phyloP scores from a whole-genome alignment of 2,329 filamentous ascomycete genomes.

The Didymella sp. region DNA sequence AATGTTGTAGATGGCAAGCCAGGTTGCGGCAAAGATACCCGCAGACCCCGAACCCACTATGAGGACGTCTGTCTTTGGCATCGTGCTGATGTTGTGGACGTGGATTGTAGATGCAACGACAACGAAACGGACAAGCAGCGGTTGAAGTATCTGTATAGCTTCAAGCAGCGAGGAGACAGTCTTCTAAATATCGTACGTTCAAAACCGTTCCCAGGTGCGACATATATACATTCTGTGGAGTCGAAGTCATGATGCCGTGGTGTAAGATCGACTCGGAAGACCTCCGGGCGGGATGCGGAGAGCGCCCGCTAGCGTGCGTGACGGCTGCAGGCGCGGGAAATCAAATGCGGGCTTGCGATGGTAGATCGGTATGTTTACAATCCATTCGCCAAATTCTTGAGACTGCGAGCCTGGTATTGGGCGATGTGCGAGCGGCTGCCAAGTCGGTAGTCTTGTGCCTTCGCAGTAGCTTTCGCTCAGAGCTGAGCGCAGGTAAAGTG shows the following conservation, averaged over 20 bases:
- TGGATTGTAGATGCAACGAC: neutral
- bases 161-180: no score
- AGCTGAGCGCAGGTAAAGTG: neutral
- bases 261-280: neutral
- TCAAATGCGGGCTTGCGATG: neutral
- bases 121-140: neutral
- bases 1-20: slow-evolving; percentile 66
- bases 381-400: neutral
- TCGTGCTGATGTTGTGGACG: neutral
- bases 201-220: neutral
- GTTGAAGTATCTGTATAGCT: no score
- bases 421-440: neutral
- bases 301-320: slow-evolving; percentile 10
- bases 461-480: neutral
- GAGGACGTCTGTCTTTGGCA: slow-evolving; percentile 59
- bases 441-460: neutral
- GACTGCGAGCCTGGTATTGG: neutral
- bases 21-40: slow-evolving; percentile 66
- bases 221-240: slow-evolving; percentile 2
- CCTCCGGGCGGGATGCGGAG: slow-evolving; percentile 11
- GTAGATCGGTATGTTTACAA: neutral
- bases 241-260: slow-evolving; percentile 12
- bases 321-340: slow-evolving; percentile 8
- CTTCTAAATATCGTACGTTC: neutral
- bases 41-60: slow-evolving; percentile 69